Conservation (phyloP, 2,329 filamentous ascomycete species). For the Arthrobotrys sphaeroides region DNA sequence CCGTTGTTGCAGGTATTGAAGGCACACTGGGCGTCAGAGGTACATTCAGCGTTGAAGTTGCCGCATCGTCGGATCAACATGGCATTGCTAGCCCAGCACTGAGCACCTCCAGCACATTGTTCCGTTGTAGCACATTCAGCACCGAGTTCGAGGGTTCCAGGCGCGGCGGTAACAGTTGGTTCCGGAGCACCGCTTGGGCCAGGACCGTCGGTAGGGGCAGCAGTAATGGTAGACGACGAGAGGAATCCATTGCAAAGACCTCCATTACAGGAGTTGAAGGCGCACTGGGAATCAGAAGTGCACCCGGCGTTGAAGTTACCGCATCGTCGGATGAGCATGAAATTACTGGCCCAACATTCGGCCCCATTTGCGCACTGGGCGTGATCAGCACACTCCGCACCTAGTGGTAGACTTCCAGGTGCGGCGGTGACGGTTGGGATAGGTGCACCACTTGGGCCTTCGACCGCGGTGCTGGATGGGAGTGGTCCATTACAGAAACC, state of each 20-base stretch:
- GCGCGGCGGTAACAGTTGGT: slow-evolving; percentile 18
- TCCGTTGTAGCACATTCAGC: slow-evolving; percentile 18
- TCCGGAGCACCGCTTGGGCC: neutral
- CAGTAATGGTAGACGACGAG: neutral
- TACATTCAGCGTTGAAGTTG: slow-evolving; percentile 30
- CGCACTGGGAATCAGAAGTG: slow-evolving; percentile 17
- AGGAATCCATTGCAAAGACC: slow-evolving; percentile 26
- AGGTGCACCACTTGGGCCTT: slow-evolving; percentile 3
- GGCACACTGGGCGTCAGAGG: slow-evolving; percentile 22
- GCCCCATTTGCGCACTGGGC: slow-evolving; percentile 14
- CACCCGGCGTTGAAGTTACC: slow-evolving; percentile 33
- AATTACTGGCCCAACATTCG: slow-evolving; percentile 15
- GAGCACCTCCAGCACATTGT: slow-evolving; percentile 25
- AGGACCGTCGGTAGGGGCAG: neutral
- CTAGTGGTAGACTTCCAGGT: slow-evolving; percentile 12
- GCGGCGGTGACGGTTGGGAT: slow-evolving; percentile 10
- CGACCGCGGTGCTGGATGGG: no score
- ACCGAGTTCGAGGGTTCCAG: slow-evolving; percentile 18
- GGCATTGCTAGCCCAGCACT: slow-evolving; percentile 24
- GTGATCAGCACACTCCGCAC: slow-evolving; percentile 21
- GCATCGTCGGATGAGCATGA: slow-evolving; percentile 18
- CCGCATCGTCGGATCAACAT: slow-evolving; percentile 28
- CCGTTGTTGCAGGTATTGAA: slow-evolving; percentile 34
- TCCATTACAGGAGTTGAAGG: slow-evolving; percentile 35
- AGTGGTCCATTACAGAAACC: slow-evolving; percentile 31